Base-by-base conservation (phyloP, 768 basidiomycete genomes). In the Clitopilus hobsonii region DNA sequence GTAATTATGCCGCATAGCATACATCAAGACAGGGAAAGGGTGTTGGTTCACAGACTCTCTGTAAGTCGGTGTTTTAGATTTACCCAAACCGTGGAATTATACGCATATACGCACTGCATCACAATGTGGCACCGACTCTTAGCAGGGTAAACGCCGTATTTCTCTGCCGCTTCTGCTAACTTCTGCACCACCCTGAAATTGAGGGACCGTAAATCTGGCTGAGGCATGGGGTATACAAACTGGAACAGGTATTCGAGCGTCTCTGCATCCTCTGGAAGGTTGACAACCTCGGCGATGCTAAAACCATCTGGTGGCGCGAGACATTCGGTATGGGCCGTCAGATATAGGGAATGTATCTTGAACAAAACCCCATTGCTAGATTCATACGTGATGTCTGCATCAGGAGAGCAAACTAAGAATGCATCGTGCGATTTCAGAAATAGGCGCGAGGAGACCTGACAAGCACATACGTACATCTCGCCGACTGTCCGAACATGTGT, bases 71-170 rank as follows among this genome's bases (percentile, higher is more conserved):
- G n/a, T n/a, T n/a, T n/a, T n/a, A n/a, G n/a, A n/a, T n/a, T n/a
- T n/a, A n/a, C n/a, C n/a, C n/a, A n/a, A 8, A 41, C 2, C n/a
- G 22, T 32, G 29, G 16, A 5, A 26, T 1, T 18, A 36, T n/a
- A n/a, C n/a, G n/a, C n/a, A n/a, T 28, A 47, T 50, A n/a, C 32
- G 4, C 60, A 63, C 62, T 50, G 45, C 62, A 63, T 63, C 23
- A 54, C 54, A 10, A 63, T 38, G 25, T 56, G 62, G 52, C 61
- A 64, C 16, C 61, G 16, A 24, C 58, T 54, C 60, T 59, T 59
- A 3, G 61, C 63, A 11, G 63, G 56, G 25, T 63, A 63, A 1
- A 64, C 54, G 30, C 58, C 54, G 20, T 64, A 63, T 49, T 63
- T 63, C 48, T 63, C 61, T 1, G 57, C 61, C 0, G 61, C 63